phyloP scores from a whole-genome alignment of 768 basidiomycete genomes.

The Boletus speciosus region DNA sequence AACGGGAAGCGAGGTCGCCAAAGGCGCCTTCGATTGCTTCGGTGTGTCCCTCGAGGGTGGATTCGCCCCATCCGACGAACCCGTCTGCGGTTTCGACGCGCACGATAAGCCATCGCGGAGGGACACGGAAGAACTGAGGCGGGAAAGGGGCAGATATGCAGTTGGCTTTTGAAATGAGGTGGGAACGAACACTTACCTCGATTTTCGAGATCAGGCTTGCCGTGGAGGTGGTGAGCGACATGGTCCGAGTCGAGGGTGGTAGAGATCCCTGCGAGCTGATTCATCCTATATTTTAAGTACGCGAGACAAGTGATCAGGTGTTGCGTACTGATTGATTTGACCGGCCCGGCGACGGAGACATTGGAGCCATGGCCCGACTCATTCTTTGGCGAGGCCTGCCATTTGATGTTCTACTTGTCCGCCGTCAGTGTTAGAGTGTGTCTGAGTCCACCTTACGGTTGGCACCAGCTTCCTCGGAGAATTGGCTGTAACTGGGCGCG shows the following conservation, averaged over 20 bases:
- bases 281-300: not conserved
- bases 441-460: no score
- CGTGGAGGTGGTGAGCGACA: conserved; percentile 14
- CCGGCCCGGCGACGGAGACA: not conserved
- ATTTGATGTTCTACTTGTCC: no score
- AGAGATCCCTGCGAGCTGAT: not conserved
- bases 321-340: not conserved
- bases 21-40: conserved; percentile 71
- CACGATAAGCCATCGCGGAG: conserved; percentile 71
- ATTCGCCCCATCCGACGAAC: conserved; percentile 72
- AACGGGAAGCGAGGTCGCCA: conserved; percentile 54
- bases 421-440: no score
- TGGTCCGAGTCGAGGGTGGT: not conserved
- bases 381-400: no score
- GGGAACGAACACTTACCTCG: conserved; percentile 9
- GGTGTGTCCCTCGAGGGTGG: conserved; percentile 67
- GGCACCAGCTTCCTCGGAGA: no score
- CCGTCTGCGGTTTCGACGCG: conserved; percentile 63
- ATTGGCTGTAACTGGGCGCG: no score
- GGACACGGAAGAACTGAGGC: conserved; percentile 57
- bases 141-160: not conserved
- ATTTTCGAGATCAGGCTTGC: conserved; percentile 28
- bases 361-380: not conserved
- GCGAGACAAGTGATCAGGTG: not conserved
- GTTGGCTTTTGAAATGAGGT: no score